Evolutionary conservation across 345 rosid genomes (phyloP).

Genomic region (Lenwebbia sp.): DNA sequence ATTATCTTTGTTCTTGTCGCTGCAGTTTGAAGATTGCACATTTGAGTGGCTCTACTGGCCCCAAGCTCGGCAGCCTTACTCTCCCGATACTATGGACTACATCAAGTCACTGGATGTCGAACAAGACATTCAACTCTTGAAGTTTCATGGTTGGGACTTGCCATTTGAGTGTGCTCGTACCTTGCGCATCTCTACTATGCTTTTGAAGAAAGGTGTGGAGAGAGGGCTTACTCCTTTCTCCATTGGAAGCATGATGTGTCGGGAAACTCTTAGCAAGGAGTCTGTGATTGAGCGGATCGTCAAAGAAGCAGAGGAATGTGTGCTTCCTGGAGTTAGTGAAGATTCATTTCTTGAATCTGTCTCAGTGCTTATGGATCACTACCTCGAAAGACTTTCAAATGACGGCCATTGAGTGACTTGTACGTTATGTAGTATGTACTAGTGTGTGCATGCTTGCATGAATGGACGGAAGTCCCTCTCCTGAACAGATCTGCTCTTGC

Average conservation of each 20-base stretch:
- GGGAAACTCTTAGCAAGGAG: slow-evolving; percentile 43
- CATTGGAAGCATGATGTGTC: slow-evolving; percentile 74
- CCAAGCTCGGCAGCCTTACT: slow-evolving; percentile 63
- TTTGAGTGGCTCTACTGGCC: slow-evolving; percentile 97
- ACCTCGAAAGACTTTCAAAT: slow-evolving; percentile 21
- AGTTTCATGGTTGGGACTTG: slow-evolving; percentile 65
- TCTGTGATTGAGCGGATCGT: slow-evolving; percentile 63
- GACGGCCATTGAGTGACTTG: background rate
- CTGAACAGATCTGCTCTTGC: background rate
- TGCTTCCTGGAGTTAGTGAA: slow-evolving; percentile 43
- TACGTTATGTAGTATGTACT: background rate
- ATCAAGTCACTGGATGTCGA: slow-evolving; percentile 50
- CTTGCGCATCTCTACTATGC: slow-evolving; percentile 64
- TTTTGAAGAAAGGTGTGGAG: slow-evolving; percentile 64
- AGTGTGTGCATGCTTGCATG: background rate
- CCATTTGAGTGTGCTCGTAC: slow-evolving; percentile 35
- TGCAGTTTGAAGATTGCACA: slow-evolving; percentile 88
- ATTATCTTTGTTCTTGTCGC: background rate
- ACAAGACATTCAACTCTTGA: slow-evolving; percentile 56
- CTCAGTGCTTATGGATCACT: slow-evolving; percentile 43
- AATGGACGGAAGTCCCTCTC: background rate
- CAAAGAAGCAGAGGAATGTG: slow-evolving; percentile 40
- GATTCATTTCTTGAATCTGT: slow-evolving; percentile 39
- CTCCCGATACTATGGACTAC: slow-evolving; percentile 43
- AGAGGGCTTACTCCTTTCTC: slow-evolving; percentile 61